Conservation (phyloP, 2,329 filamentous ascomycete species). For the Aulographum hederae region DNA sequence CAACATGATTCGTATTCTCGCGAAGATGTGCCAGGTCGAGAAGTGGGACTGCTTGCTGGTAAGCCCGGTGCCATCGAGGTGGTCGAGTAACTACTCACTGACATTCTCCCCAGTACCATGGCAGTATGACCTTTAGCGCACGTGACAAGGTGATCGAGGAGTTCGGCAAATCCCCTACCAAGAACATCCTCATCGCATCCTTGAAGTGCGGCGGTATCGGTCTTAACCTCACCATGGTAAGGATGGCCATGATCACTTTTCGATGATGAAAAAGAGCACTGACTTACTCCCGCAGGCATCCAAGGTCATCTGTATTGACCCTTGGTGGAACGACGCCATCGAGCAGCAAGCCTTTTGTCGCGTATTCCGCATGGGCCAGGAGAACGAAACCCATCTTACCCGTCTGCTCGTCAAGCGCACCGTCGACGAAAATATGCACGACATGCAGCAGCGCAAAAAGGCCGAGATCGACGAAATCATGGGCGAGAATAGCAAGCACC, state of each 20-base stretch:
- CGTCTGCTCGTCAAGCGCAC: slow-evolving; percentile 36
- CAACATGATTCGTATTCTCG: slow-evolving; percentile 32
- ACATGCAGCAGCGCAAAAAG: slow-evolving; percentile 38
- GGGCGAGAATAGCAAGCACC: slow-evolving; percentile 19
- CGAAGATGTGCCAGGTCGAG: slow-evolving; percentile 29
- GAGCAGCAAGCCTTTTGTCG: slow-evolving; percentile 49
- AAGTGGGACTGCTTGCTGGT: slow-evolving; percentile 27
- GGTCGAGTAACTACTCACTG: neutral
- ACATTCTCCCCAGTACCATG: slow-evolving; percentile 21
- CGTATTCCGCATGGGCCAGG: slow-evolving; percentile 47
- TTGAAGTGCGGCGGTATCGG: slow-evolving; percentile 38
- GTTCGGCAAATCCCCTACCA: slow-evolving; percentile 23
- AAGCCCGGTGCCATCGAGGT: slow-evolving; percentile 7
- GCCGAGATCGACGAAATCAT: slow-evolving; percentile 23
- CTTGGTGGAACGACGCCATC: slow-evolving; percentile 39
- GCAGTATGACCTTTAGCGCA: slow-evolving; percentile 24
- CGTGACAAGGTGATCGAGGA: slow-evolving; percentile 27
- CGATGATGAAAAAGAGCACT: too few species aligned
- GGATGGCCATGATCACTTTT: too few species aligned
- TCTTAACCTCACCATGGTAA: slow-evolving; percentile 41
- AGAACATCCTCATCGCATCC: slow-evolving; percentile 34
- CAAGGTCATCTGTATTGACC: slow-evolving; percentile 28
- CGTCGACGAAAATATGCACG: slow-evolving; percentile 38
- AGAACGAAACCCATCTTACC: slow-evolving; percentile 38
- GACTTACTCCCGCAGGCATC: too few species aligned